Base-by-base conservation (phyloP, 2,329 filamentous ascomycete species). In the Magnaporthiopsis poae region DNA sequence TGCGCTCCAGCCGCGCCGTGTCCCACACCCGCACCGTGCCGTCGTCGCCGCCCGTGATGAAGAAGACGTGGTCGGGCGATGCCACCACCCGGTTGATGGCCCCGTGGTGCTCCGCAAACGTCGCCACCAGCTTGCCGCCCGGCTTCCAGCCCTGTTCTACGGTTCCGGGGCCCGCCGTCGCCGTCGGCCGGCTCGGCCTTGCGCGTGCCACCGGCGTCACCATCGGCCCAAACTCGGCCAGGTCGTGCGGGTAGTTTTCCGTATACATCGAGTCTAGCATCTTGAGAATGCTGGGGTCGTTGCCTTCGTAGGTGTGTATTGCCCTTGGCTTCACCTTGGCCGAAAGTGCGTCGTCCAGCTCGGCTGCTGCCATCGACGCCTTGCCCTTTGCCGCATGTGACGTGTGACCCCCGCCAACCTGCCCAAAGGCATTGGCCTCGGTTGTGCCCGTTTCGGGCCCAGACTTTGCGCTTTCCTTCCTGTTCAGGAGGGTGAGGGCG, bases 1-100 rank as follows among this genome's bases (percentile, higher is more conserved):
- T 27, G 31, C 31, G 31, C 3, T 99, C 95, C 8, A 99, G 82
- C 31, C 95, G 86, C 33, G 88, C 88, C 33, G 92, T 90, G 77
- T 99, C 95, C 95, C 95, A 99, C 5, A 99, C 84, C 73, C 91
- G 96, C 67, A 97, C 91, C 8, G 86, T 87, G 2, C 95, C 91
- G 76, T 99, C 95, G 72, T 96, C 91, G 12, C 93, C 94, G 8
- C 88, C 94, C 0, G 95, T 98, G 67, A 97, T 84, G 76, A 99
- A 99, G 78, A 99, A 99, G 5, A 88, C 80, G 75, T 99, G 94
- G 73, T 99, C 95, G 0, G 94, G 92, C 1, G 95, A 89, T 9
- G 92, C 86, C 2, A 90, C 82, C 13, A 98, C 86, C 12, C 93
- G 87, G 73, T 90, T 96, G 69, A 98, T 86, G 9, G 91, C 86